Evolutionary conservation across 2,329 filamentous ascomycete species (phyloP), one percentile per base, ranked within the genome.

Genomic region (Fusarium burgessii): DNA sequence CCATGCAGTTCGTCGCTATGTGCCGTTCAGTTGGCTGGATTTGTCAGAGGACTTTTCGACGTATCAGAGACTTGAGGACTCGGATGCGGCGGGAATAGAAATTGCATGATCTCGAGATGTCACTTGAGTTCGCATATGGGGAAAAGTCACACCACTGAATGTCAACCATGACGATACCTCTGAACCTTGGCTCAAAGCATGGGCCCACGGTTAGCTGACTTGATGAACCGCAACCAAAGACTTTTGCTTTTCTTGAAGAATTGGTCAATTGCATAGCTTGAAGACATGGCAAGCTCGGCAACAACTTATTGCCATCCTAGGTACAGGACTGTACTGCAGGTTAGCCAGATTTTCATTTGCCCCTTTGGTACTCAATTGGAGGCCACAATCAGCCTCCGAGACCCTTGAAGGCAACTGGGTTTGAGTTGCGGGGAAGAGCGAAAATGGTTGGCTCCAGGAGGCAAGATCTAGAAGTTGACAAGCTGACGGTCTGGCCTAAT

Each of bases 361-460:
- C 18, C 40, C 33, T 27, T 29, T 36, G 18, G 47, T 41, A 17
- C 52, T 57, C 55, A 56, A 45, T 32, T 33, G 13, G 56, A 35
- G n/a, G 36, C 43, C 50, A 42, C 49, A 47, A 46, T 32, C 56
- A 72, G 61, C 60, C 66, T 56, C 45, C 35, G 25, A 61, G 45
- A 72, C 68, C 68, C 70, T 56, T 63, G 52, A 29, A 38, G 74
- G 74, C 72, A 58, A 62, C 55, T 66, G 50, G 60, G 58, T 74
- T 74, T 72, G 25, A 40, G 33, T 70, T 64, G 50, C 43, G 58
- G 60, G 50, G 54, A 63, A 43, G 41, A 49, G 42, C 63, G 49
- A 62, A 50, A 32, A 36, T 29, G 49, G 36, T 45, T 52, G 56
- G 49, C 41, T 65, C 46, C 18, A 40, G 41, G 58, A 13, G 58